Evolutionary conservation across 495 filamentous ascomycete genomes (phyloP), one percentile per base, ranked within the genome.

Genomic region (Daldinia loculata): DNA sequence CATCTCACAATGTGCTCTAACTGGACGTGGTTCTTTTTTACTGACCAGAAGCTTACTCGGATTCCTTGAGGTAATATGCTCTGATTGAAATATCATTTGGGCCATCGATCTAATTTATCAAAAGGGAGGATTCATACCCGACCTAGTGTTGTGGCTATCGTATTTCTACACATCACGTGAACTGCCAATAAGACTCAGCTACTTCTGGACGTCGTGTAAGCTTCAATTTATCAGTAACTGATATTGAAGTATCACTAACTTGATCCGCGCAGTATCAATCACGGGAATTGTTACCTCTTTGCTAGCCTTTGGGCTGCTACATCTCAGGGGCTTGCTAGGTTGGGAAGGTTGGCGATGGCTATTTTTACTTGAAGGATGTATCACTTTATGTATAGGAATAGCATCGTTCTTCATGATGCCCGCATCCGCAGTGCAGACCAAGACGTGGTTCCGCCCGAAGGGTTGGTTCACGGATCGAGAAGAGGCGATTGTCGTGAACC

Each of bases 331-430:
- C 14, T 70, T 80, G 3, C 61, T 74, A 5, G 87, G 87, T 1
- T 81, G 88, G 61, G 81, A 82, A 3, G 89, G 88, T 0, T 91
- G 88, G 88, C 76, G 86, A 4, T 90, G 88, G 88, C 76, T 90
- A 6, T 90, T 89, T 75, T 80, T 78, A 59, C 77, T 77, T 55
- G 84, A 87, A 58, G 84, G 84, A 0, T 51, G 83, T 6, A 85
- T 88, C 30, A 86, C 85, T 0, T 71, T 89, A 4, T 72, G 75
- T 17, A 80, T 88, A 8, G 86, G 85, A 15, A 57, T 87, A 8
- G 78, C 78, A 32, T 86, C 85, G 2, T 87, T 85, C 66, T 77
- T 88, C 61, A 78, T 86, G 67, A 87, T 88, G 78, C 86, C 86
- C 0, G 85, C 77, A 3, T 87, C 86, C 0, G 83, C 84, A 1